phyloP scores from a whole-genome alignment of 768 basidiomycete species.

The Leccinum ochraceum region DNA sequence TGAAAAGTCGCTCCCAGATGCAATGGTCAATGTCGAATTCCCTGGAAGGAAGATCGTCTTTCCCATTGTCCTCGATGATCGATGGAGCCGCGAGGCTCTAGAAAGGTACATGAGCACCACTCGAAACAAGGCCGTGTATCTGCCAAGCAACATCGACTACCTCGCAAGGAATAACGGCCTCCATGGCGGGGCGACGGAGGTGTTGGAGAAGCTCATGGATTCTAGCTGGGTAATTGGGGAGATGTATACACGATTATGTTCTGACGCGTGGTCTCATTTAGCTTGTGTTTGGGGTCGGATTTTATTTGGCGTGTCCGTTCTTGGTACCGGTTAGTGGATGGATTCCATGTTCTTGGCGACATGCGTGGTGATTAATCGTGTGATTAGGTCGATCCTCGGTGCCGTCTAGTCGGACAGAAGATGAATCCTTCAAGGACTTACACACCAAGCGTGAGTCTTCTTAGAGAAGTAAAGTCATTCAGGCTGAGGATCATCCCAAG shows the following conservation, averaged over 20 bases:
- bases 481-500: conserved; percentile 28
- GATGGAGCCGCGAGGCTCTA: conserved; percentile 56
- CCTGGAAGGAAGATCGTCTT: conserved; percentile 55
- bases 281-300: conserved; percentile 64
- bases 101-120: conserved; percentile 56
- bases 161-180: conserved; percentile 64
- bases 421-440: conserved; percentile 74
- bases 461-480: background rate
- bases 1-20: conserved; percentile 41
- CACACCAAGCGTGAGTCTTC: conserved; percentile 53
- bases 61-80: conserved; percentile 44
- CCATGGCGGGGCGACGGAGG: conserved; percentile 42
- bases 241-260: background rate
- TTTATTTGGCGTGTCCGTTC: conserved; percentile 66
- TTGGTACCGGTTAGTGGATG: conserved; percentile 49
- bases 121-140: conserved; percentile 59
- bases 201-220: conserved; percentile 44
- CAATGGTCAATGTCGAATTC: conserved; percentile 44
- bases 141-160: conserved; percentile 70
- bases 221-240: conserved; percentile 48
- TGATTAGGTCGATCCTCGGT: conserved; percentile 54
- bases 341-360: background rate
- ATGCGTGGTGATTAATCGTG: background rate
- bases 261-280: conserved; percentile 28
- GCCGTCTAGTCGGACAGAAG: conserved; percentile 64